phyloP scores from a whole-genome alignment of 768 basidiomycete species.

The Mycena pura region DNA sequence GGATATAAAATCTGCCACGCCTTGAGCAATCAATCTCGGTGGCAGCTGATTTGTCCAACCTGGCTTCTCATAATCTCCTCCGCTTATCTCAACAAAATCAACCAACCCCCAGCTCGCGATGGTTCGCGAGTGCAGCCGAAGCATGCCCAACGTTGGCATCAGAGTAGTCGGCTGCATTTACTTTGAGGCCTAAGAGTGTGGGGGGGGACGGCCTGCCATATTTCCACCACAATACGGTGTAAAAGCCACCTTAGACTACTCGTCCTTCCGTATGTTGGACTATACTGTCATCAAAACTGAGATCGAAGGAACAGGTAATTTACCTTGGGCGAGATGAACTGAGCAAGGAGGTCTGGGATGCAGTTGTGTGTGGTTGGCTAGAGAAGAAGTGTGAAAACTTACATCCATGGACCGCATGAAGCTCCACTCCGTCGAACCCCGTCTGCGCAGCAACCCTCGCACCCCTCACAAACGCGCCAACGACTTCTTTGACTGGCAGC shows the following conservation, averaged over 20 bases:
- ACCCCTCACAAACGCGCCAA: slow-evolving; percentile 69
- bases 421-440: slow-evolving; percentile 86
- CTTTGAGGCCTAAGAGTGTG: slow-evolving; percentile 80
- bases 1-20: slow-evolving; percentile 54
- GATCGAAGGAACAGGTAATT: slow-evolving; percentile 1
- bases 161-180: slow-evolving; percentile 81
- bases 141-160: slow-evolving; percentile 34
- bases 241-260: slow-evolving; percentile 65
- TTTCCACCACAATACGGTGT: slow-evolving; percentile 56
- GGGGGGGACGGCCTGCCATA: slow-evolving; percentile 59
- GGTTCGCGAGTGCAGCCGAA: slow-evolving; percentile 55
- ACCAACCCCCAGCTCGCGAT: slow-evolving; percentile 72
- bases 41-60: slow-evolving; percentile 47
- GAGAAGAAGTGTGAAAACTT: slow-evolving; percentile 44
- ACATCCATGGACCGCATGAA: slow-evolving; percentile 91
- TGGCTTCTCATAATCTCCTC: slow-evolving; percentile 85
- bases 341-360: no score
- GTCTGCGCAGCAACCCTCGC: slow-evolving; percentile 67
- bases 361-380: no score
- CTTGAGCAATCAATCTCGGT: background rate
- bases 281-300: background rate
- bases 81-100: slow-evolving; percentile 89
- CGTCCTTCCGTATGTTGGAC: slow-evolving; percentile 65
- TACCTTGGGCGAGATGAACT: slow-evolving; percentile 81
- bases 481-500: slow-evolving; percentile 66